Percentiles rank a stretch among this genome's conserved stretches.
These are phyloP conservation scores for Aechmea fasciata DNA, from an alignment of 176 grass and related monocot genomes.

Conservation along the genomic window DNA sequence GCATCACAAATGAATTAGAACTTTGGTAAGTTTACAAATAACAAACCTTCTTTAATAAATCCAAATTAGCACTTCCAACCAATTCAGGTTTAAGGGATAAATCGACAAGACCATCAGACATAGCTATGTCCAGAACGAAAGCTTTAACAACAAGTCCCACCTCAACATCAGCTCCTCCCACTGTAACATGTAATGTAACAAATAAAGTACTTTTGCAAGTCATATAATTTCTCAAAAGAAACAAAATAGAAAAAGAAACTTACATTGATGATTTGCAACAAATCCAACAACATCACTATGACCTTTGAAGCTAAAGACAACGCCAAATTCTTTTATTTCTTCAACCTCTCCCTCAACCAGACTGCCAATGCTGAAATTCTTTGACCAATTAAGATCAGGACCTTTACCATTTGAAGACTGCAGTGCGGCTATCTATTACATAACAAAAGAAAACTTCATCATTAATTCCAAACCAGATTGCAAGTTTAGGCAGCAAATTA, in stretches of 20 bases:
- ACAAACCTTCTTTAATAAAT: conserved; percentile 59
- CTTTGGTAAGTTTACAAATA: not conserved
- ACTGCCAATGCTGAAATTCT: conserved; percentile 55
- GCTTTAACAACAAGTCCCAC: conserved; percentile 66
- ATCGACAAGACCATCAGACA: conserved; percentile 74
- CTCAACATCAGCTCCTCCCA: conserved; percentile 41
- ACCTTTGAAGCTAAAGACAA: conserved; percentile 74
- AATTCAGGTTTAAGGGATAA: conserved; percentile 81
- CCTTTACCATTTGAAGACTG: conserved; percentile 42
- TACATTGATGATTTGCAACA: conserved; percentile 87
- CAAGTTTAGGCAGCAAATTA: not conserved
- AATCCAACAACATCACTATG: conserved; percentile 82
- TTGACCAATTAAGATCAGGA: conserved; percentile 45
- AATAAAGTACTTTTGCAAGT: not conserved
- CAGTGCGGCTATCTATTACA: conserved; percentile 48
- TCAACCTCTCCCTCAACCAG: conserved; percentile 75
- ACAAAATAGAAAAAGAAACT: conserved; percentile 23
- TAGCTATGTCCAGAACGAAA: conserved; percentile 71
- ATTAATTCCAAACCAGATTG: not conserved
- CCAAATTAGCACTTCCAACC: conserved; percentile 33
- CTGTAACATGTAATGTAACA: conserved; percentile 21
- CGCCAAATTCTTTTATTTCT: conserved; percentile 71
- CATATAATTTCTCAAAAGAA: conserved; percentile 9
- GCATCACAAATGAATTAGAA: not conserved
- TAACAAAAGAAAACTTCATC: not conserved